Conservation (phyloP, 768 basidiomycete genomes). For the Trametes cingulata region DNA sequence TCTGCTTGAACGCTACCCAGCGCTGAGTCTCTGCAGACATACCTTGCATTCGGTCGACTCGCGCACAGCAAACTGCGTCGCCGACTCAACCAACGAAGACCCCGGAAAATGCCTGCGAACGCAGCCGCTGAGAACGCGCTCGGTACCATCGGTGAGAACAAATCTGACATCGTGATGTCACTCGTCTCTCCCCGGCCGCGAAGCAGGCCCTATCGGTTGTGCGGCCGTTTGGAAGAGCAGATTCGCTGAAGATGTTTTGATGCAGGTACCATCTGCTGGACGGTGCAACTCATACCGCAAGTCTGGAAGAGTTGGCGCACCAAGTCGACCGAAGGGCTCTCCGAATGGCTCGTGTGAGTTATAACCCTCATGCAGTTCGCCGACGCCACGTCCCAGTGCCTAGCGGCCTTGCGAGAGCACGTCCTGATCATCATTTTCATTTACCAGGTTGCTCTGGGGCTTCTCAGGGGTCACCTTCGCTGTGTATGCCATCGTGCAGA, state of each 20-base stretch:
- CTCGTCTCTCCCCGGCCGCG: background rate
- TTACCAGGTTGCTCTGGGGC: slow-evolving; percentile 58
- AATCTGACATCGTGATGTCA: background rate
- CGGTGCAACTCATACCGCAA: slow-evolving; percentile 65
- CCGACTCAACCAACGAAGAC: too few relatives aligned
- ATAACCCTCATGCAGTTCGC: too few relatives aligned
- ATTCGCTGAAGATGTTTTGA: background rate
- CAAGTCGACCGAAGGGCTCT: slow-evolving; percentile 72
- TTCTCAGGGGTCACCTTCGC: slow-evolving; percentile 59
- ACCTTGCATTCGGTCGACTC: too few relatives aligned
- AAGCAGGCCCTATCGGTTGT: background rate
- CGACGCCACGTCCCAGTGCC: too few relatives aligned
- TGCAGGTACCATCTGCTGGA: slow-evolving; percentile 65
- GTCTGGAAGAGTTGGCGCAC: slow-evolving; percentile 69
- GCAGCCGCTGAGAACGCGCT: slow-evolving; percentile 29
- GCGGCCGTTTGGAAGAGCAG: background rate
- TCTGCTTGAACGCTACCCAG: too few relatives aligned
- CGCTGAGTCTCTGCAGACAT: too few relatives aligned
- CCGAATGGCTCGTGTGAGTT: slow-evolving; percentile 60
- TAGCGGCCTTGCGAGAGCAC: too few relatives aligned
- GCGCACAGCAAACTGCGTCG: too few relatives aligned
- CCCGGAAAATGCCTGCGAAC: slow-evolving; percentile 22
- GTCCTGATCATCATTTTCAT: background rate
- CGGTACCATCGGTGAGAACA: slow-evolving; percentile 26
- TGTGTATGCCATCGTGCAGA: slow-evolving; percentile 62